Base-by-base conservation (phyloP, 2,329 filamentous ascomycete species). In the Aureobasidium sp. region DNA sequence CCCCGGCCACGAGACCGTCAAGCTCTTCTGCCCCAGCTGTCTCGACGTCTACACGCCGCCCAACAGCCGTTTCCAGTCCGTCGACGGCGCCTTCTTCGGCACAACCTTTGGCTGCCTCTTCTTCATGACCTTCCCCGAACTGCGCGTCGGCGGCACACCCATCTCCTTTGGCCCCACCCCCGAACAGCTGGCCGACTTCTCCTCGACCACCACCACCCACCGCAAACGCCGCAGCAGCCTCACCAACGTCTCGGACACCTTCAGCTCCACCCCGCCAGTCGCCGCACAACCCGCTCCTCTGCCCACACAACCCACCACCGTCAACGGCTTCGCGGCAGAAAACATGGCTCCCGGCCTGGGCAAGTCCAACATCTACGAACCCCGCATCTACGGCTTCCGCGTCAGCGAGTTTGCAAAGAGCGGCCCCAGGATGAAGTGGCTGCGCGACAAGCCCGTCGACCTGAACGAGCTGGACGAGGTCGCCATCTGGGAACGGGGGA, bases 41-140 rank as follows among this genome's bases (percentile, higher is more conserved):
- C 84, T 96, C 66, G 94, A 99, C 72, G 90, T 97, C 69, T 99
- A 97, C 74, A 94, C 94, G 0, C 94, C 94, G 3, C 94, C 94
- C 42, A 99, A 97, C 78, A 96, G 90, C 69, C 85, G 94, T 21
- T 99, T 97, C 73, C 94, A 97, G 75, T 93, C 90, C 2, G 94
- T 99, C 35, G 94, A 99, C 67, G 94, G 94, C 57, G 94, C 94
- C 49, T 99, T 97, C 78, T 99, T 99, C 70, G 94, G 94, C 50
- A 93, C 94, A 58, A 99, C 94, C 0, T 99, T 99, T 73, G 92
- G 92, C 63, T 91, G 91, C 47, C 84, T 99, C 62, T 99, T 99
- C 78, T 90, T 99, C 73, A 93, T 99, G 79, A 99, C 93, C 40
- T 99, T 97, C 74, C 93, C 94, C 37, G 94, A 99, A 71, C 88